phyloP scores from a whole-genome alignment of 257 asterid species.

The Rhazya stricta region DNA sequence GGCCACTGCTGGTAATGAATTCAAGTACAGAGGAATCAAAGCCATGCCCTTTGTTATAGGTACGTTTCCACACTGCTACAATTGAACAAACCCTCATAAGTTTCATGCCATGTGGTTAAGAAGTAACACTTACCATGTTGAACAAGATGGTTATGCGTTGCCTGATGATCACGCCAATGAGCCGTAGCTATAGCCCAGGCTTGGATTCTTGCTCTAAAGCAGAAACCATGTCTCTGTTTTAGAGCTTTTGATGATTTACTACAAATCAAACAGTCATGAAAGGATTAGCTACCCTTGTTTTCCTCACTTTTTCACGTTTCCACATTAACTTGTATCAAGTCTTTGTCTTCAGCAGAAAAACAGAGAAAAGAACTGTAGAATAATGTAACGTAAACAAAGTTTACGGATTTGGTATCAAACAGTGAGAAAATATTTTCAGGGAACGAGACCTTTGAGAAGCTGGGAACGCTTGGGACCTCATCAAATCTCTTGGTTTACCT shows the following conservation, averaged over 20 bases:
- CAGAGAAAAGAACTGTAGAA: background rate
- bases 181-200: background rate
- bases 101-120: no score
- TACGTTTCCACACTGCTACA: background rate
- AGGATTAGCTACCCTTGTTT: no score
- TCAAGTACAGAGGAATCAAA: slow-evolving; percentile 14
- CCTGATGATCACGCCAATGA: no score
- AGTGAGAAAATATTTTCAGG: slow-evolving; percentile 11
- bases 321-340: background rate
- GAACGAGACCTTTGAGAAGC: slow-evolving; percentile 35
- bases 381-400: background rate
- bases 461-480: slow-evolving; percentile 32
- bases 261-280: no score
- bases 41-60: slow-evolving; percentile 22
- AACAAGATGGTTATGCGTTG: background rate
- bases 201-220: no score
- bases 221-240: no score
- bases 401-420: background rate
- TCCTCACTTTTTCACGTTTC: background rate
- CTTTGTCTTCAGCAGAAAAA: background rate
- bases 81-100: background rate
- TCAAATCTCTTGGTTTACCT: slow-evolving; percentile 33
- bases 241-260: no score
- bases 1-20: background rate
- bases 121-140: no score